Evolutionary conservation across 1,139 yeast genomes (phyloP), one percentile per base, ranked within the genome.

Genomic region (Taphrina betulina): DNA sequence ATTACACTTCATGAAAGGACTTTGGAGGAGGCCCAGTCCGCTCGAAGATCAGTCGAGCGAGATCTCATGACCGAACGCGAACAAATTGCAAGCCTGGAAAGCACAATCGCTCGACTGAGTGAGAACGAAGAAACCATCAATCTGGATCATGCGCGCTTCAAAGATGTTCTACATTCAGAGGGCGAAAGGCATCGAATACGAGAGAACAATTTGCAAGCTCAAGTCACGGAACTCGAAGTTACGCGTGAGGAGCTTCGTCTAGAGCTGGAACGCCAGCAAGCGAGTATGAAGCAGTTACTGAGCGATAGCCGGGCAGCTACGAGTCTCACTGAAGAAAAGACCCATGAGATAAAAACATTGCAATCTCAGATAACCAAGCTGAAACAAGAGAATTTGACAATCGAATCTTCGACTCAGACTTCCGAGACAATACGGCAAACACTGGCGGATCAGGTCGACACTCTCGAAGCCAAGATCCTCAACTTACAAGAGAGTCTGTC

Each of bases 111-210:
- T 19, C 44, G 38, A n/a, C 28, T 50, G 22, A 26, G 43, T 8
- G 29, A 40, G 24, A 16, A 38, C 28, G 55, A 50, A 14, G 46
- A 19, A 12, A 31, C 46, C 17, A 50, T 19, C 3, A 40, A 36
- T 34, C 33, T 22, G 28, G 46, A 50, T 16, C 45, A 34, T 5
- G 19, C 19, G 20, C 36, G 19, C 8, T 40, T 55, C 51, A 40
- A 41, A 35, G 58, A 55, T 8, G 45, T 38, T 3, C 31, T 55
- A 16, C 38, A 48, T 10, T 17, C 31, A 17, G 51, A 55, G 34
- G 22, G 40, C 16, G 31, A n/a, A 17, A 31, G 55, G 5, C 55
- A 55, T 16, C 37, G 28, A 22, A 20, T 5, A 23, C 42, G 40
- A 10, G 55, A 55, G 35, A 24, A 31, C 8, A 24, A 33, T 7